Evolutionary conservation across 2,329 filamentous ascomycete genomes (phyloP).

Genomic region (Aspergillus amoenus): DNA sequence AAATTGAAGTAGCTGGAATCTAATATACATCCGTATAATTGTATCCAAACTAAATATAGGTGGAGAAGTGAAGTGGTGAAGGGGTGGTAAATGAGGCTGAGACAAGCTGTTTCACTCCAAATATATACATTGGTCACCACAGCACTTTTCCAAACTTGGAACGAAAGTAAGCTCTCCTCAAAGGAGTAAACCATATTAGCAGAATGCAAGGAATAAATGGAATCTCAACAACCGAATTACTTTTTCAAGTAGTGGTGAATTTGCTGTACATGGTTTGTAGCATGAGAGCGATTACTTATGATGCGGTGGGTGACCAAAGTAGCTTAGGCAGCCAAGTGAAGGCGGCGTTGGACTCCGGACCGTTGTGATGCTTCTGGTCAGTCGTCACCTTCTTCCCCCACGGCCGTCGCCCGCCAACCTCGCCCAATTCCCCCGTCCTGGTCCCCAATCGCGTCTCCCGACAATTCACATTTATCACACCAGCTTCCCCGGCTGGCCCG

Average conservation of each 20-base stretch:
- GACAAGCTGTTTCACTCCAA: background rate
- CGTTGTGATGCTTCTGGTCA: slow-evolving; percentile 10
- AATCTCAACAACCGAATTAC: background rate
- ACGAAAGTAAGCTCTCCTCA: too few species aligned
- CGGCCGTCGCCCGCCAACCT: slow-evolving; percentile 8
- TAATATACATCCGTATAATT: background rate
- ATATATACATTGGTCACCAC: background rate
- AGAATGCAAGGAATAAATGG: too few species aligned
- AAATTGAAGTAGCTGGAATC: too few species aligned
- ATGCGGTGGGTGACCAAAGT: background rate
- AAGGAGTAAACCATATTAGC: too few species aligned
- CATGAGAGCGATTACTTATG: background rate
- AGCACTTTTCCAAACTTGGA: background rate
- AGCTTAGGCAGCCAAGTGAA: slow-evolving; percentile 10
- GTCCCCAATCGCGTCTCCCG: background rate
- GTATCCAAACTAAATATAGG: too few species aligned
- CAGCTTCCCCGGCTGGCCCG: slow-evolving; percentile 1
- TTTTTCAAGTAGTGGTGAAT: background rate
- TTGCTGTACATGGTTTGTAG: background rate
- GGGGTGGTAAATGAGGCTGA: background rate
- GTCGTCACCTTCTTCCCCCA: slow-evolving; percentile 8
- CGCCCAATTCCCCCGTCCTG: background rate
- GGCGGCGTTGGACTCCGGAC: slow-evolving; percentile 1
- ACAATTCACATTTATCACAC: background rate
- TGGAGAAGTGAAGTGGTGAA: background rate